These are phyloP conservation scores for Nicotiana attenuata DNA, from an alignment of 257 asterid genomes.

Conservation along the genomic window DNA sequence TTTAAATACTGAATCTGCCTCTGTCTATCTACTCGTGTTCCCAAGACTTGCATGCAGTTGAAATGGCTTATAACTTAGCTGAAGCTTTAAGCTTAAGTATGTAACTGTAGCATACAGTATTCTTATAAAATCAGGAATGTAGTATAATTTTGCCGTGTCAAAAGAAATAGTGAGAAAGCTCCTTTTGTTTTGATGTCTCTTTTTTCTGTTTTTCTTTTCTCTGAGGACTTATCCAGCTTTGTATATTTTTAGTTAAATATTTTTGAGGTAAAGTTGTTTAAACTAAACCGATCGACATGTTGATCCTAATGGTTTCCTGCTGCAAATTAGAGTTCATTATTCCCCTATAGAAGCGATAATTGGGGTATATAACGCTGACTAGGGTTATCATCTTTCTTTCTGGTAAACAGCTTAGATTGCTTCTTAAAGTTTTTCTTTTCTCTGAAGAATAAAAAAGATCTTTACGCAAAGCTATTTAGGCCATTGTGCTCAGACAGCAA, in stretches of 20 bases:
- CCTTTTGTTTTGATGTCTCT: no score
- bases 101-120: not conserved
- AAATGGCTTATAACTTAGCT: not conserved
- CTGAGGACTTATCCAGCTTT: no score
- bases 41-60: not conserved
- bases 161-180: no score
- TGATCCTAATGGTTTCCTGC: no score
- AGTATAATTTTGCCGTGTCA: not conserved
- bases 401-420: not conserved
- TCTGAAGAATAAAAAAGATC: not conserved
- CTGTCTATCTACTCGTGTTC: not conserved
- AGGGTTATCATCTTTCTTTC: not conserved
- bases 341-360: no score
- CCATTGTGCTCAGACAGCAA: not conserved
- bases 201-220: no score
- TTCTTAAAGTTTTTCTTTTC: not conserved
- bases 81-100: not conserved
- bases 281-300: not conserved
- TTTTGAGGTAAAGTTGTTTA: no score
- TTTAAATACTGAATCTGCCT: not conserved
- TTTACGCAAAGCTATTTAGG: conserved; percentile 3
- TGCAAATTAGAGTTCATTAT: no score
- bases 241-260: no score
- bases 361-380: not conserved
- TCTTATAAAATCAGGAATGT: not conserved